These are phyloP conservation scores for Chernovozyma sophiae-reginae DNA, from an alignment of 1,139 yeast species.

Conservation along the genomic window DNA sequence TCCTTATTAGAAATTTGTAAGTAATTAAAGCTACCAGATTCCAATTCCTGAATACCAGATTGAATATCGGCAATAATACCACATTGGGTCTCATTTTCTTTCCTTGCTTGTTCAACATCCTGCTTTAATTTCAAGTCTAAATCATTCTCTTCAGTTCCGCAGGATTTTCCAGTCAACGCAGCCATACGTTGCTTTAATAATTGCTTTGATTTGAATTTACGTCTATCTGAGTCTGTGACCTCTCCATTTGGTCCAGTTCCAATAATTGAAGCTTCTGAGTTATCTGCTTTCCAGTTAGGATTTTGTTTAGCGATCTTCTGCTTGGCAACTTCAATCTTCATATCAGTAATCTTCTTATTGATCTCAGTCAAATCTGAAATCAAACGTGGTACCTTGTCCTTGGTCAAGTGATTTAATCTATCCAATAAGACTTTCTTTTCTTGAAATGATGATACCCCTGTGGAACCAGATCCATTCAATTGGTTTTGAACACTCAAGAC, in stretches of 20 bases:
- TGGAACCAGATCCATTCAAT: slow-evolving; percentile 26
- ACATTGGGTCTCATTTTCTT: slow-evolving; percentile 53
- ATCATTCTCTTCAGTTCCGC: slow-evolving; percentile 37
- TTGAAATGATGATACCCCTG: slow-evolving; percentile 30
- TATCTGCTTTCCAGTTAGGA: slow-evolving; percentile 51
- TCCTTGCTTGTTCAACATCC: slow-evolving; percentile 50
- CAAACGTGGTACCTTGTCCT: slow-evolving; percentile 64
- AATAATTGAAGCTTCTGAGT: slow-evolving; percentile 50
- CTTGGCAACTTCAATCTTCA: slow-evolving; percentile 62
- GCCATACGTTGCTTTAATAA: slow-evolving; percentile 83
- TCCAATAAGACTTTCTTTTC: slow-evolving; percentile 42
- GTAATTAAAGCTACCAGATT: slow-evolving; percentile 51
- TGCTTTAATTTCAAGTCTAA: slow-evolving; percentile 53
- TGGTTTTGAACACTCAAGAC: slow-evolving; percentile 54
- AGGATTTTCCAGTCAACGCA: slow-evolving; percentile 75
- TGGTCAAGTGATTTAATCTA: slow-evolving; percentile 52
- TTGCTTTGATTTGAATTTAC: slow-evolving; percentile 76
- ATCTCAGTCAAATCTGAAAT: slow-evolving; percentile 57
- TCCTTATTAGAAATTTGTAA: slow-evolving; percentile 42
- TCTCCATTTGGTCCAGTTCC: slow-evolving; percentile 88
- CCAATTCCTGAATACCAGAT: slow-evolving; percentile 66
- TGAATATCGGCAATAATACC: slow-evolving; percentile 69
- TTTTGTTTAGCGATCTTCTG: slow-evolving; percentile 51
- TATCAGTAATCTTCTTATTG: slow-evolving; percentile 65
- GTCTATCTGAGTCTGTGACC: slow-evolving; percentile 74